Evolutionary conservation across 495 filamentous ascomycete genomes (phyloP).

Genomic region (Aspergillus avenaceus): DNA sequence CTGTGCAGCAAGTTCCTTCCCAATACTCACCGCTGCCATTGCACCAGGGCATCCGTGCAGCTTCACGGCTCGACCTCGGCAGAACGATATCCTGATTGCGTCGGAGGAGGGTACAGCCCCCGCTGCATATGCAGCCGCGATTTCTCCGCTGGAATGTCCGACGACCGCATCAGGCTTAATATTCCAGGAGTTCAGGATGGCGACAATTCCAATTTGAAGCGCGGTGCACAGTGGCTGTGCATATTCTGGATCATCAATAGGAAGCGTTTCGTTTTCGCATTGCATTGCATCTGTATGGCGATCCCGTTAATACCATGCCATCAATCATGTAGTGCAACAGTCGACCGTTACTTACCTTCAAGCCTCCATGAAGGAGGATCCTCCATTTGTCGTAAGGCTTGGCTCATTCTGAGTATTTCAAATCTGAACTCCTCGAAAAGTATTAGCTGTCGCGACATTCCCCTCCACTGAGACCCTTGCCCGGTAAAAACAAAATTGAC

Average conservation of each 20-base stretch:
- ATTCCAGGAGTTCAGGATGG: constrained; percentile 30
- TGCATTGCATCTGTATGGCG: too few relatives aligned
- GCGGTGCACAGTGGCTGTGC: constrained; percentile 36
- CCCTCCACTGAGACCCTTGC: constrained; percentile 7
- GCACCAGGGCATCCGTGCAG: constrained; percentile 18
- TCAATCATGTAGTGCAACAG: neutral
- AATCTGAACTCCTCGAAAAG: too few relatives aligned
- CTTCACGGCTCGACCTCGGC: constrained; percentile 24
- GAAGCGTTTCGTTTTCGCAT: too few relatives aligned
- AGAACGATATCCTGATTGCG: constrained; percentile 26
- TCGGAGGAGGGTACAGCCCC: constrained; percentile 18
- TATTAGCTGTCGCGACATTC: constrained; percentile 3
- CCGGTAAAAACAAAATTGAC: too few relatives aligned
- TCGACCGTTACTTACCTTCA: neutral
- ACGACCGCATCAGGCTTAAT: constrained; percentile 24
- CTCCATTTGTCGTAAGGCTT: too few relatives aligned
- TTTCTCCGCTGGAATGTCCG: constrained; percentile 40
- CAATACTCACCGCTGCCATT: constrained; percentile 31
- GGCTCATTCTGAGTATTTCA: too few relatives aligned
- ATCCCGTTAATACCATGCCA: neutral
- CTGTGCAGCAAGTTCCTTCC: constrained; percentile 7
- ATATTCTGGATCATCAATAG: neutral
- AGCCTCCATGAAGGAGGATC: neutral
- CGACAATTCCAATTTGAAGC: constrained; percentile 37
- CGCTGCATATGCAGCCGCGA: constrained; percentile 30